phyloP scores from a whole-genome alignment of 1,284 basidiomycete genomes.

The Hypsizygus ulmarius region DNA sequence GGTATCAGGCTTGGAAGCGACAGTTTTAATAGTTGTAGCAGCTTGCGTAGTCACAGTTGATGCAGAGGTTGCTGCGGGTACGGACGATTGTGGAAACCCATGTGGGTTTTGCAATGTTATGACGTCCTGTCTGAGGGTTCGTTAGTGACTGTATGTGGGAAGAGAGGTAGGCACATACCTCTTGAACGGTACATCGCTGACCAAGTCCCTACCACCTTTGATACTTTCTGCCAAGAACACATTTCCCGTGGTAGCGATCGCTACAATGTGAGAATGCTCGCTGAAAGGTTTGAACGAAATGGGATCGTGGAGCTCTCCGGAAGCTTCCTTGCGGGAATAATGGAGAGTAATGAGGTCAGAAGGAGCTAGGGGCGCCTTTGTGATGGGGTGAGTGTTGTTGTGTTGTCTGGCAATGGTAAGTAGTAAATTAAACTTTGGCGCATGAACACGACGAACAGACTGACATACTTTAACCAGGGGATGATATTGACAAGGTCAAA shows the following conservation, averaged over 20 bases:
- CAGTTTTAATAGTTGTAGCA: conserved; percentile 24
- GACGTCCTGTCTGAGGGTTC: conserved; percentile 68
- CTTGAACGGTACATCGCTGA: conserved; percentile 84
- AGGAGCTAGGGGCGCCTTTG: conserved; percentile 77
- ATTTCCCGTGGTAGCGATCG: conserved; percentile 87
- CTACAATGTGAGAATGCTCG: conserved; percentile 89
- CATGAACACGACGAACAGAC: conserved; percentile 1
- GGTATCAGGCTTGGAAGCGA: conserved; percentile 14
- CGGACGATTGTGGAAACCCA: conserved; percentile 58
- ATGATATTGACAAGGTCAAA: conserved; percentile 90
- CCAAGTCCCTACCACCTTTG: conserved; percentile 83
- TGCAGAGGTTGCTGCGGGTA: conserved; percentile 34
- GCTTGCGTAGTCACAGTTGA: conserved; percentile 32
- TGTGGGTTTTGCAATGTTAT: conserved; percentile 92
- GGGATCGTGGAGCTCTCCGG: conserved; percentile 85
- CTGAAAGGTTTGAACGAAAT: conserved; percentile 93
- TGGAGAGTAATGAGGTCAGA: conserved; percentile 86
- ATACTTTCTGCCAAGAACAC: conserved; percentile 90
- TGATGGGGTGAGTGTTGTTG: conserved; percentile 81
- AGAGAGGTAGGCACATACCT: conserved; percentile 44
- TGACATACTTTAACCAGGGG: conserved; percentile 86
- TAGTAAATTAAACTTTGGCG: conserved; percentile 11
- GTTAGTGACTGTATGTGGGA: conserved; percentile 5
- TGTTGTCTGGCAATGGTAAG: conserved; percentile 51
- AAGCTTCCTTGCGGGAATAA: conserved; percentile 75